Base-by-base conservation (phyloP, 2,329 filamentous ascomycete genomes). In the Hypoxylon sp. region DNA sequence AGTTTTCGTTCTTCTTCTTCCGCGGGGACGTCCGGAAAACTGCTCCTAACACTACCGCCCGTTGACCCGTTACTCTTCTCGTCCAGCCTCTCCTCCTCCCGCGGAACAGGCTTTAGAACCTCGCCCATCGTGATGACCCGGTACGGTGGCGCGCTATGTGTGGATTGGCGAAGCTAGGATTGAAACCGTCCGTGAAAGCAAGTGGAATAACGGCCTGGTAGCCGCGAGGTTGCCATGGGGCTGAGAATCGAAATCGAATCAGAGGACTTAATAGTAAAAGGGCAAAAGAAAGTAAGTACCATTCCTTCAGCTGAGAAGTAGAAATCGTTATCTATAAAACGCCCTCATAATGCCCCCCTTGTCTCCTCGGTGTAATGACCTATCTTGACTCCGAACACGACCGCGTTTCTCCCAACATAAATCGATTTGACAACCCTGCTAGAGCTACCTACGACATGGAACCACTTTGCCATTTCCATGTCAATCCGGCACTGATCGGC, bases 1-100 rank as follows among this genome's bases (percentile, higher is more conserved):
- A 76, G 68, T 33, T 64, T 61, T 0, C 59, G 61, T 49, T 73
- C 71, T 25, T 71, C 71, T 17, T 71, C 59, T 48, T 63, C 64
- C 17, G 37, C 37, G 20, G 65, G 31, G 20, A 33, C 35, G 1
- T 51, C 33, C 11, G 66, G 50, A 22, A 48, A 13, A 30, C 27
- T 65, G 44, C 37, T 42, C 13, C 25, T 63, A 8, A 30, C 33
- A 27, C 59, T 55, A 48, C 71, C 70, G 20, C 42, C 42, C 8
- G 54, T 50, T 17, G 68, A 70, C 3, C 11, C 67, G 17, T 73
- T 62, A 33, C 62, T 69, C 50, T 71, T 73, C 50, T 74, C 69
- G 10, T 64, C 64, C 37, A 62, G 17, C 33, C 60, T 70, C 35
- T 62, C 50, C 44, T 72, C 62, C 54, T 68, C 66, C 44, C 20